A percentile compares a stretch with the other conserved stretches of the same genome.
phyloP scores from a whole-genome alignment of 1,284 basidiomycete species.

The Leccinum subrobustum region DNA sequence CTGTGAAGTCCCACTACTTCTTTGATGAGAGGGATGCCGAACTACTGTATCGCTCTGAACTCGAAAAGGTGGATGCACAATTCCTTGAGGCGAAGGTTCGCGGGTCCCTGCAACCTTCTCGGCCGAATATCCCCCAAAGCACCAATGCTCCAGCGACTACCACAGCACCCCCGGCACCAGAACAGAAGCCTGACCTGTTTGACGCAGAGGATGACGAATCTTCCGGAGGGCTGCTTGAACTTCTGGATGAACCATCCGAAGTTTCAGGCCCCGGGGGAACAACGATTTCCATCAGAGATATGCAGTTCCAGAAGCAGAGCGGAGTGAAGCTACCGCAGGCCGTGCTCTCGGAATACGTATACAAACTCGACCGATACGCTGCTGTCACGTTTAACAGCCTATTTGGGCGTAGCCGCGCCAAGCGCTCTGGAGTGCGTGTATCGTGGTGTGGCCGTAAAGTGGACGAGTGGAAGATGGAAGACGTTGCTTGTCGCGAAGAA shows the following conservation, averaged over 20 bases:
- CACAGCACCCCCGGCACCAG: neutral
- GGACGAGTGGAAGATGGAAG: slow-evolving; percentile 81
- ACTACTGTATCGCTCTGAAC: slow-evolving; percentile 54
- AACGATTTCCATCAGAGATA: slow-evolving; percentile 65
- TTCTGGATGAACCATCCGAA: slow-evolving; percentile 69
- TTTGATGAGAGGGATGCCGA: slow-evolving; percentile 75
- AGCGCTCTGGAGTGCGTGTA: slow-evolving; percentile 68
- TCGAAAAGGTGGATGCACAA: slow-evolving; percentile 49
- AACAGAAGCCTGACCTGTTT: slow-evolving; percentile 42
- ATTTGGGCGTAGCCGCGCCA: slow-evolving; percentile 68
- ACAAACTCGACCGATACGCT: slow-evolving; percentile 73
- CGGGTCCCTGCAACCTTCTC: slow-evolving; percentile 25
- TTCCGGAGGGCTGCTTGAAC: slow-evolving; percentile 68
- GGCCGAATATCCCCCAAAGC: slow-evolving; percentile 1
- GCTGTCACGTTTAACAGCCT: slow-evolving; percentile 65
- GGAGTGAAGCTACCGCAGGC: slow-evolving; percentile 72
- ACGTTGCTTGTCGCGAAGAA: slow-evolving; percentile 78
- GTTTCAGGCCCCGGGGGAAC: slow-evolving; percentile 54
- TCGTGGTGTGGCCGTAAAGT: slow-evolving; percentile 69
- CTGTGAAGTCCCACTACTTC: slow-evolving; percentile 68
- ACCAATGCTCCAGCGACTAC: slow-evolving; percentile 3
- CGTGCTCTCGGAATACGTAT: slow-evolving; percentile 65
- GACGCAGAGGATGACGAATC: slow-evolving; percentile 50
- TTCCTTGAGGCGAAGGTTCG: slow-evolving; percentile 57
- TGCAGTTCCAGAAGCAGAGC: slow-evolving; percentile 81